phyloP scores from a whole-genome alignment of 2,329 filamentous ascomycete species.

The Bertia moriformis region DNA sequence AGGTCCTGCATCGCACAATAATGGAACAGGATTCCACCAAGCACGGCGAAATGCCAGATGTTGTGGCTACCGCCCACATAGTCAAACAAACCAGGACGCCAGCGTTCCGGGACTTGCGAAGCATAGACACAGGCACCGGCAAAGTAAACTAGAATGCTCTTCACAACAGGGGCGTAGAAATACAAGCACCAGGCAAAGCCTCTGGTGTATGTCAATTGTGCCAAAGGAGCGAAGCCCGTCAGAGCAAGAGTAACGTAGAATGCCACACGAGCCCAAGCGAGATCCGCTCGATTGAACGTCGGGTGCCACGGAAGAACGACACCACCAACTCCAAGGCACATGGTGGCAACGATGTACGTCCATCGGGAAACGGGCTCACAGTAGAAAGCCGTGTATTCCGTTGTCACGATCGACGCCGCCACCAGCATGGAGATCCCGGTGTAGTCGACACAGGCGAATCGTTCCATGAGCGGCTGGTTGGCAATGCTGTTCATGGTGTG shows the following conservation, averaged over 20 bases:
- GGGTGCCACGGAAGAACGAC: slow-evolving; percentile 57
- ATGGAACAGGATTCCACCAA: slow-evolving; percentile 57
- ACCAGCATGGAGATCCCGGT: slow-evolving; percentile 56
- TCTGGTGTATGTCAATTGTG: slow-evolving; percentile 43
- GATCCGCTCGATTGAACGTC: slow-evolving; percentile 52
- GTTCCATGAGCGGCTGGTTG: slow-evolving; percentile 49
- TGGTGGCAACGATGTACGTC: slow-evolving; percentile 46
- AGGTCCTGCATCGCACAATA: slow-evolving; percentile 58
- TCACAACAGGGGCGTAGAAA: slow-evolving; percentile 51
- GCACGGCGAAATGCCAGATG: slow-evolving; percentile 55
- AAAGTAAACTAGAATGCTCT: slow-evolving; percentile 39
- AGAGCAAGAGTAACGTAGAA: slow-evolving; percentile 51
- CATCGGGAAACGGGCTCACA: slow-evolving; percentile 50
- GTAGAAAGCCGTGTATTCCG: slow-evolving; percentile 60
- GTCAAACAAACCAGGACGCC: slow-evolving; percentile 50
- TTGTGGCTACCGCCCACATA: slow-evolving; percentile 56
- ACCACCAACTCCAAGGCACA: slow-evolving; percentile 43
- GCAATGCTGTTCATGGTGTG: slow-evolving; percentile 59
- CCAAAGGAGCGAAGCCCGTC: slow-evolving; percentile 49
- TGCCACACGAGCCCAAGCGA: slow-evolving; percentile 49
- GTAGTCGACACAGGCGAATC: slow-evolving; percentile 59
- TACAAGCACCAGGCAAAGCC: slow-evolving; percentile 43
- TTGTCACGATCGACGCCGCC: slow-evolving; percentile 55
- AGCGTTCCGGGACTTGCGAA: slow-evolving; percentile 49
- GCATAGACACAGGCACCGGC: slow-evolving; percentile 48